Percentiles rank a stretch among this genome's conserved stretches.
phyloP scores from a whole-genome alignment of 805 yeast species.

The Cyberlindnera petersonii region DNA sequence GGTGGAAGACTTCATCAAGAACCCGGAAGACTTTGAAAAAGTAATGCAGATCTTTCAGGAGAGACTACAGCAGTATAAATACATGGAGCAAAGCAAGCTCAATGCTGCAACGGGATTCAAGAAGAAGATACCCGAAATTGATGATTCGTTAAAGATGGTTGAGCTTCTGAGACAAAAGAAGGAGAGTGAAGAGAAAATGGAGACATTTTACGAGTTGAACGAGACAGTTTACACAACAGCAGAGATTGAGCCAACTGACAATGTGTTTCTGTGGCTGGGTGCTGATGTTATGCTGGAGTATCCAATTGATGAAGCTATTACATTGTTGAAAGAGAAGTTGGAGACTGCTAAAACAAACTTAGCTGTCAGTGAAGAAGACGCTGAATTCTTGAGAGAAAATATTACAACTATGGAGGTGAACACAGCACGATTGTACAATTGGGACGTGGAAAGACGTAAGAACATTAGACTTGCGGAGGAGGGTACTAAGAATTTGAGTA shows the following conservation, averaged over 20 bases:
- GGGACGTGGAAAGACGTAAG: constrained; percentile 78
- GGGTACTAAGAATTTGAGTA: constrained; percentile 34
- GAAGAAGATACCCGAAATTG: constrained; percentile 85
- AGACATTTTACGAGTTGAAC: constrained; percentile 85
- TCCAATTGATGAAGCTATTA: constrained; percentile 82
- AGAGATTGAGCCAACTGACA: constrained; percentile 53
- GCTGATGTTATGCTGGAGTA: constrained; percentile 97
- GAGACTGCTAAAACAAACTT: constrained; percentile 56
- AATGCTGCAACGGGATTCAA: constrained; percentile 43
- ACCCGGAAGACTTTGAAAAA: constrained; percentile 64
- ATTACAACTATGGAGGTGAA: constrained; percentile 98
- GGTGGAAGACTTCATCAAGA: constrained; percentile 69
- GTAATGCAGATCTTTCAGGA: constrained; percentile 78
- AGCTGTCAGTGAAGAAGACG: constrained; percentile 69
- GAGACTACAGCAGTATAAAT: constrained; percentile 83
- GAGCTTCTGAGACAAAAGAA: constrained; percentile 50
- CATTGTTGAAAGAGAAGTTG: constrained; percentile 59
- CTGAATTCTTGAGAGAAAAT: constrained; percentile 79
- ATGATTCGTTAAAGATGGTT: constrained; percentile 77
- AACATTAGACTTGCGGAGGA: constrained; percentile 40
- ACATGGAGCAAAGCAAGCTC: constrained; percentile 54
- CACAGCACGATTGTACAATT: constrained; percentile 85
- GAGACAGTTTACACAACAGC: constrained; percentile 92
- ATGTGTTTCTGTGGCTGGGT: constrained; percentile 92
- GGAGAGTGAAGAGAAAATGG: constrained; percentile 41